phyloP scores from a whole-genome alignment of 768 basidiomycete genomes.

The Calocybe cyanea region DNA sequence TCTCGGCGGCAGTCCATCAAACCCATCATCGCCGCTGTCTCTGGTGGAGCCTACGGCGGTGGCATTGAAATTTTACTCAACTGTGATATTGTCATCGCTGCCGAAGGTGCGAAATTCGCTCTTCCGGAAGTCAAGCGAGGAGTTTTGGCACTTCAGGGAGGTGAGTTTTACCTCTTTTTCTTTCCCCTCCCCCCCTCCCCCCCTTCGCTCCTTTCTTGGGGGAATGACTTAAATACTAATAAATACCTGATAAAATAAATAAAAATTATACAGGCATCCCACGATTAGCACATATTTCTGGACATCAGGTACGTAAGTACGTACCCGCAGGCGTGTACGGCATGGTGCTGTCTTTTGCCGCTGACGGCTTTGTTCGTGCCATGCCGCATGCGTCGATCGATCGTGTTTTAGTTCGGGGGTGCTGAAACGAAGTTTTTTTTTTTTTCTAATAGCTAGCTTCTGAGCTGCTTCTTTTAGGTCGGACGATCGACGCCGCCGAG shows the following conservation, averaged over 20 bases:
- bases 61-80: constrained; percentile 69
- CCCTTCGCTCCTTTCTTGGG: too few relatives aligned
- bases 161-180: constrained; percentile 30
- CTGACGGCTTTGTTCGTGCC: too few relatives aligned
- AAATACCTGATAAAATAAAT: too few relatives aligned
- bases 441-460: constrained; percentile 52
- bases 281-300: constrained; percentile 56
- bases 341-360: too few relatives aligned
- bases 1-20: constrained; percentile 67
- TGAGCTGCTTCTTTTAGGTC: constrained; percentile 73
- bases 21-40: constrained; percentile 78
- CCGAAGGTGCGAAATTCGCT: constrained; percentile 63
- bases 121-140: constrained; percentile 79
- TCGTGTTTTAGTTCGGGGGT: too few relatives aligned
- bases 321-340: too few relatives aligned
- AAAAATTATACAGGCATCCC: constrained; percentile 53
- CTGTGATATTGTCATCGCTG: constrained; percentile 73
- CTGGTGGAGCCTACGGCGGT: constrained; percentile 69
- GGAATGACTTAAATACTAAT: too few relatives aligned
- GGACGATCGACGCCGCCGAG: constrained; percentile 60
- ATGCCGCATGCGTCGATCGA: too few relatives aligned
- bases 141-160: constrained; percentile 69
- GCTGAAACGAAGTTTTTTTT: too few relatives aligned
- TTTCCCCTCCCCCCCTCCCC: background rate
- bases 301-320: constrained; percentile 73